These are phyloP conservation scores for Cladorrhinum samala DNA, from an alignment of 495 filamentous ascomycete genomes.

Conservation along the genomic window DNA sequence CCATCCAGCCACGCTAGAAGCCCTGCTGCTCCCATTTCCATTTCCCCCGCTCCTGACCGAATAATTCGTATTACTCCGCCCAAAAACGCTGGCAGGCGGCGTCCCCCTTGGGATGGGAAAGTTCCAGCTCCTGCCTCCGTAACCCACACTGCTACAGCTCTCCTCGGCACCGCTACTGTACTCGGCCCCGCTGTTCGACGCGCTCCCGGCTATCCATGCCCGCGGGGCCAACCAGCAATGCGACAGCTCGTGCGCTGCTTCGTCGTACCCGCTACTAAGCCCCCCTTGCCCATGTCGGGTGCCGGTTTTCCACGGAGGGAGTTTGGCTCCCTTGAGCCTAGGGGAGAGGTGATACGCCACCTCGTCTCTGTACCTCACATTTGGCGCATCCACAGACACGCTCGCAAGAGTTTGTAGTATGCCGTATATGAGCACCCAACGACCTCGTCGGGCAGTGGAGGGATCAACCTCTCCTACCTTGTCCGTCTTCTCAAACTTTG, in stretches of 20 bases:
- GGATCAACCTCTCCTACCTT: slow-evolving; percentile 45
- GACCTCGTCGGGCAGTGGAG: slow-evolving; percentile 54
- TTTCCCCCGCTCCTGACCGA: not conserved
- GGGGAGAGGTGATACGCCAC: slow-evolving; percentile 62
- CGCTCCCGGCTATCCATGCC: slow-evolving; percentile 35
- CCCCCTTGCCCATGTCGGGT: slow-evolving; percentile 10
- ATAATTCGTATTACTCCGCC: not conserved
- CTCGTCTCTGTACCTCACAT: slow-evolving; percentile 51
- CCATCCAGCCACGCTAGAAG: not conserved
- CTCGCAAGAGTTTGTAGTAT: slow-evolving; percentile 63
- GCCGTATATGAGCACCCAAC: slow-evolving; percentile 70
- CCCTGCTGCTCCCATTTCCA: not conserved
- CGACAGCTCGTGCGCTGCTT: slow-evolving; percentile 51
- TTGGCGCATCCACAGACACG: slow-evolving; percentile 59
- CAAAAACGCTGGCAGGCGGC: not conserved
- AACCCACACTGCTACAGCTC: slow-evolving; percentile 18
- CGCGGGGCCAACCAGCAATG: slow-evolving; percentile 55
- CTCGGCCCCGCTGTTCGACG: slow-evolving; percentile 20
- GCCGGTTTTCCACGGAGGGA: slow-evolving; percentile 54
- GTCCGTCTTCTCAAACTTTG: slow-evolving; percentile 58
- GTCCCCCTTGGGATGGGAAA: slow-evolving; percentile 32
- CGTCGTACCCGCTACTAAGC: slow-evolving; percentile 23
- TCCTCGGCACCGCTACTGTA: slow-evolving; percentile 5
- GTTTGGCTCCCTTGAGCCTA: slow-evolving; percentile 45
- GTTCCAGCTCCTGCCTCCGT: slow-evolving; percentile 11